These are phyloP conservation scores for Curvularia sp. DNA, from an alignment of 2,329 filamentous ascomycete species.

Conservation along the genomic window DNA sequence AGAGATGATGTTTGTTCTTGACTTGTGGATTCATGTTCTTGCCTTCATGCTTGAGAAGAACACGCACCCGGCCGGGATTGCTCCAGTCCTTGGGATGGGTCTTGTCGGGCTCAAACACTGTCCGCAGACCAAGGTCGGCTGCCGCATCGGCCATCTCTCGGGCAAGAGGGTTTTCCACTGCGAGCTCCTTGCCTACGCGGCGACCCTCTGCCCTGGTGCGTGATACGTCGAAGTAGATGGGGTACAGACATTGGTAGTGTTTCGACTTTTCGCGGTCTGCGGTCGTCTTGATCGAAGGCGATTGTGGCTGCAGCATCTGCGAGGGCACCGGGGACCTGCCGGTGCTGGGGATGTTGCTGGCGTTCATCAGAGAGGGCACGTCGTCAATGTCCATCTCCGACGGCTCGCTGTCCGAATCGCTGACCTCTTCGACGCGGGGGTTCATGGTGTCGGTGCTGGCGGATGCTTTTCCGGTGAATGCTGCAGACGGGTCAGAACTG, in stretches of 20 bases:
- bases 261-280: constrained; percentile 66
- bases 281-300: constrained; percentile 52
- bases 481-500: constrained; percentile 46
- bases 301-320: constrained; percentile 47
- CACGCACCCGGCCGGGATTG: constrained; percentile 88
- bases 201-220: constrained; percentile 80
- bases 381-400: constrained; percentile 81
- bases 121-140: constrained; percentile 68
- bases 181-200: constrained; percentile 74
- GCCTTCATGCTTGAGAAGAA: constrained; percentile 72
- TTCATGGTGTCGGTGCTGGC: constrained; percentile 52
- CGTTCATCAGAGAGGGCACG: constrained; percentile 67
- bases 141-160: constrained; percentile 86
- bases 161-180: constrained; percentile 84
- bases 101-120: constrained; percentile 89
- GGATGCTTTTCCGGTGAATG: neutral
- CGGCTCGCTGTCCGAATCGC: constrained; percentile 74
- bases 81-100: constrained; percentile 96
- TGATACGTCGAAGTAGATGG: constrained; percentile 87
- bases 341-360: constrained; percentile 43
- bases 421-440: constrained; percentile 90
- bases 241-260: constrained; percentile 88
- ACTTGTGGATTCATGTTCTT: constrained; percentile 60
- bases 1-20: constrained; percentile 86
- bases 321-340: constrained; percentile 38